Conservation (phyloP, 2,329 filamentous ascomycete genomes). For the Camillea tinctor region DNA sequence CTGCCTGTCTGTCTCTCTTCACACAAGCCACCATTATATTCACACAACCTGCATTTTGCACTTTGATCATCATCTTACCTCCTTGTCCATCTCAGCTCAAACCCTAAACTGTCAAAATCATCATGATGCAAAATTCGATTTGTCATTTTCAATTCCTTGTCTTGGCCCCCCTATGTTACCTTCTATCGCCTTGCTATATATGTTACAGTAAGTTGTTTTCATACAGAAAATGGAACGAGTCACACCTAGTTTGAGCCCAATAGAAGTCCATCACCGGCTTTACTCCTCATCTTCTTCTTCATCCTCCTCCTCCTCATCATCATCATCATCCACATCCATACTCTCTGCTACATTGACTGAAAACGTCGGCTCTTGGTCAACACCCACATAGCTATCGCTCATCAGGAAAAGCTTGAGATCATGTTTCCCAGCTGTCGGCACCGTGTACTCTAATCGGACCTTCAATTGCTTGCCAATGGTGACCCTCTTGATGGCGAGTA, state of each 20-base stretch:
- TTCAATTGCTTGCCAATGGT: constrained; percentile 79
- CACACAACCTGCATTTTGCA: background rate
- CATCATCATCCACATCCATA: constrained; percentile 91
- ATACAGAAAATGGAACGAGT: constrained; percentile 18
- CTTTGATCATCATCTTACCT: background rate
- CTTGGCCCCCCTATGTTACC: constrained; percentile 10
- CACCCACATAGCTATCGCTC: constrained; percentile 94
- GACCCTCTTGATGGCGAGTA: constrained; percentile 92
- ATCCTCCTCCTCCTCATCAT: constrained; percentile 70
- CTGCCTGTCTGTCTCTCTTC: too few relatives aligned
- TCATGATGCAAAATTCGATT: background rate
- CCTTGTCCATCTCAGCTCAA: background rate
- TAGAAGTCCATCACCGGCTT: constrained; percentile 5
- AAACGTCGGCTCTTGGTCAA: constrained; percentile 93
- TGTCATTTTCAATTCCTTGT: constrained; percentile 12
- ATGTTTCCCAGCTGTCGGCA: constrained; percentile 80
- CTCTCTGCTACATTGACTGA: constrained; percentile 82
- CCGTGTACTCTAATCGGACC: constrained; percentile 81
- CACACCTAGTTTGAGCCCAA: constrained; percentile 22
- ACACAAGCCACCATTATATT: background rate
- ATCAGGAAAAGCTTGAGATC: constrained; percentile 90
- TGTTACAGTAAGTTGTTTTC: constrained; percentile 33
- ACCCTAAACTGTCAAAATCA: background rate
- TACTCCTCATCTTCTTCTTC: constrained; percentile 20
- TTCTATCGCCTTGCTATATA: constrained; percentile 26